phyloP scores from a whole-genome alignment of 345 rosid genomes.

The Populus pruinosa region DNA sequence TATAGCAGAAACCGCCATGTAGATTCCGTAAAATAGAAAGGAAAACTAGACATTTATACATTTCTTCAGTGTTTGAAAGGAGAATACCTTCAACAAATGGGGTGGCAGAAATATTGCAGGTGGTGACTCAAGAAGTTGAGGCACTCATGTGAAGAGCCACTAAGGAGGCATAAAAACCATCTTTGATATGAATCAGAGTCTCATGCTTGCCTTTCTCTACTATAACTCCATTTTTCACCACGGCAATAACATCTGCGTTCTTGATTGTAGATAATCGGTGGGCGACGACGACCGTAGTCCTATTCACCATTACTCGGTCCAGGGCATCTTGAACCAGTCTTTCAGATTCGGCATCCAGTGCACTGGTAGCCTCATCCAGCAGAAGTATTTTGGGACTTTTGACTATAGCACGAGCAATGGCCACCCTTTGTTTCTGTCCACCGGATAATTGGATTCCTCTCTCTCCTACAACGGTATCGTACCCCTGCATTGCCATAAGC shows the following conservation, averaged over 20 bases:
- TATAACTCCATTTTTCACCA: constrained; percentile 59
- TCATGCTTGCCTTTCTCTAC: constrained; percentile 71
- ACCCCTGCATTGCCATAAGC: constrained; percentile 37
- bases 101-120: not conserved
- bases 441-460: constrained; percentile 72
- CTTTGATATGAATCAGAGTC: constrained; percentile 42
- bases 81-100: too few relatives aligned
- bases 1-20: not conserved
- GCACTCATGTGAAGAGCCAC: constrained; percentile 53
- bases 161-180: constrained; percentile 62
- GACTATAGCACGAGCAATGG: constrained; percentile 79
- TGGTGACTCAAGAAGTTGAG: constrained; percentile 17
- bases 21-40: not conserved
- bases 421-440: constrained; percentile 84
- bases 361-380: constrained; percentile 76
- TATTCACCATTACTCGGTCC: constrained; percentile 55
- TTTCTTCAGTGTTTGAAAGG: not conserved
- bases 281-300: constrained; percentile 68
- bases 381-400: constrained; percentile 65
- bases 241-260: constrained; percentile 62
- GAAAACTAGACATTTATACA: not conserved
- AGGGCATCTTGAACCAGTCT: constrained; percentile 74
- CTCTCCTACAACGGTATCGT: constrained; percentile 69
- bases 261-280: constrained; percentile 67
- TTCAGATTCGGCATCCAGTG: constrained; percentile 72